A percentile compares a stretch with the other conserved stretches of the same genome.
phyloP scores from a whole-genome alignment of 805 yeast genomes.

The Barnettozyma wickerhamii region DNA sequence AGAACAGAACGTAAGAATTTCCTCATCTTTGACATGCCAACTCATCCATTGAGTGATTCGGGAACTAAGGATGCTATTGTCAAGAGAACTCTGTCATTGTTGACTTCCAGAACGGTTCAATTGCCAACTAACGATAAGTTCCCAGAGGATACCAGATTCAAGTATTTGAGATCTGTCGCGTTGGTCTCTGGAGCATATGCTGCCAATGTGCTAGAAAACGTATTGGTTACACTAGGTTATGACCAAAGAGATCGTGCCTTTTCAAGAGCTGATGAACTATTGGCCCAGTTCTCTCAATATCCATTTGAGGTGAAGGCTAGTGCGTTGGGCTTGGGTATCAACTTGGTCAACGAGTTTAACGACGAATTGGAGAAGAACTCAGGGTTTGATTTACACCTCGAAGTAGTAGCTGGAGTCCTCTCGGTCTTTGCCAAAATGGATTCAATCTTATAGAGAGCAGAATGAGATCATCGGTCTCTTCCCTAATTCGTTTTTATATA shows the following conservation, averaged over 20 bases:
- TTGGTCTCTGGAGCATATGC: constrained; percentile 89
- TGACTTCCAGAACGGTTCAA: constrained; percentile 68
- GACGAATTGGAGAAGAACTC: constrained; percentile 41
- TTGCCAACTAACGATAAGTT: constrained; percentile 57
- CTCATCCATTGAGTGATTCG: constrained; percentile 91
- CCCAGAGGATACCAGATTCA: constrained; percentile 63
- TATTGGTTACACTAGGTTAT: constrained; percentile 67
- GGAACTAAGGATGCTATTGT: constrained; percentile 78
- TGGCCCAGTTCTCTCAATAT: constrained; percentile 75
- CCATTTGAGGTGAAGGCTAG: constrained; percentile 68
- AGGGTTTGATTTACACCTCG: constrained; percentile 61
- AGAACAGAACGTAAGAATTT: constrained; percentile 95
- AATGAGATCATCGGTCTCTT: no score
- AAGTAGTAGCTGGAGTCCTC: constrained; percentile 88
- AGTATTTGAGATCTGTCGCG: constrained; percentile 71
- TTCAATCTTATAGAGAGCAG: constrained; percentile 65
- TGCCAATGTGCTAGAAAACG: constrained; percentile 93
- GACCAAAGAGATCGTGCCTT: constrained; percentile 91
- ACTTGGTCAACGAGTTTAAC: constrained; percentile 45
- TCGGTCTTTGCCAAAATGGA: constrained; percentile 92
- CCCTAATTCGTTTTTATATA: not conserved
- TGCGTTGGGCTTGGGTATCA: constrained; percentile 66
- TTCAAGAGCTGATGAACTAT: constrained; percentile 88
- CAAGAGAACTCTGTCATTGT: constrained; percentile 61
- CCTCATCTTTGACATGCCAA: constrained; percentile 95